A percentile compares a stretch with the other conserved stretches of the same genome.
Evolutionary conservation across 805 yeast species (phyloP).

Genomic region (Grigorovia jiainica): DNA sequence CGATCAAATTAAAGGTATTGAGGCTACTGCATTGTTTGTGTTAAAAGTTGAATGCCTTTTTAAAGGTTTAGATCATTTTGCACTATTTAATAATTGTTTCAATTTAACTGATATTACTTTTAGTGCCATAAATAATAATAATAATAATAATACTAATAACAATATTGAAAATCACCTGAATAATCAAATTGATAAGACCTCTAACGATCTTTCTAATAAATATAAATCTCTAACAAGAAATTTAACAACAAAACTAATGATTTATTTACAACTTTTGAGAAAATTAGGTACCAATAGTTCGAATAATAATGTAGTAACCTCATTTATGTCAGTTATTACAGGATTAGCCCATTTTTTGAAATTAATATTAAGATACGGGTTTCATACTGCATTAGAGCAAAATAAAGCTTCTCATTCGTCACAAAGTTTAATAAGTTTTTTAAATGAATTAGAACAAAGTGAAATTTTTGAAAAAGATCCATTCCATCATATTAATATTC

Average conservation of each 20-base stretch:
- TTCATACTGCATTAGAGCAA: slow-evolving; percentile 62
- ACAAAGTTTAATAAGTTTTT: slow-evolving; percentile 52
- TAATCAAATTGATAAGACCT: background rate
- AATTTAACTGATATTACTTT: background rate
- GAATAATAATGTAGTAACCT: slow-evolving; percentile 36
- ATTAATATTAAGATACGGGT: slow-evolving; percentile 69
- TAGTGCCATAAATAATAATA: background rate
- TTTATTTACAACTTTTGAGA: slow-evolving; percentile 73
- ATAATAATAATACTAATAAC: background rate
- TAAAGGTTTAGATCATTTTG: slow-evolving; percentile 54
- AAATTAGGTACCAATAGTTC: slow-evolving; percentile 37
- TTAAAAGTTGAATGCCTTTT: slow-evolving; percentile 69
- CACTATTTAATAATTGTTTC: slow-evolving; percentile 9
- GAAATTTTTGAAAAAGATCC: slow-evolving; percentile 30
- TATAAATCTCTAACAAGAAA: slow-evolving; percentile 50
- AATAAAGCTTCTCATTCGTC: slow-evolving; percentile 51
- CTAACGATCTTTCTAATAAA: background rate
- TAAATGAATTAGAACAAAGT: slow-evolving; percentile 43
- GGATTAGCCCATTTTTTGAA: slow-evolving; percentile 90
- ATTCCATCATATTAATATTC: slow-evolving; percentile 37
- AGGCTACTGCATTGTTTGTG: slow-evolving; percentile 63
- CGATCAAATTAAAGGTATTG: slow-evolving; percentile 56
- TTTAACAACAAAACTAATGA: slow-evolving; percentile 81
- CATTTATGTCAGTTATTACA: slow-evolving; percentile 72
- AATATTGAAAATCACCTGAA: background rate